Base-by-base conservation (phyloP, 768 basidiomycete genomes). In the Amanita molliuscula region DNA sequence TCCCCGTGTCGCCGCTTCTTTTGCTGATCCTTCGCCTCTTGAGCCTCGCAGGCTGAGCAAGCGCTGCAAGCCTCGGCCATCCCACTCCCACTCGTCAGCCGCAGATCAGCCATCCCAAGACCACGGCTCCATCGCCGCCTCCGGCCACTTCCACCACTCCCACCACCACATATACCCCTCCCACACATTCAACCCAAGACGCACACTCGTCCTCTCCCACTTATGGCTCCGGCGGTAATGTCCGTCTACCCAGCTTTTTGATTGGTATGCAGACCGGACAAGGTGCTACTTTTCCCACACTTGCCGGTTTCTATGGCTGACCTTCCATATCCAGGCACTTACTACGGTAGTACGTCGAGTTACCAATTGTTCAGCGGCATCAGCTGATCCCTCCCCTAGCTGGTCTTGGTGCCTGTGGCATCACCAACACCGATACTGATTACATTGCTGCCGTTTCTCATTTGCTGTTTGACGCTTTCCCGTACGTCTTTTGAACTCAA, bases 361-460 rank as follows among this genome's bases (percentile, higher is more conserved):
- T 2, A 47, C 44, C 36, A 18, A 28, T 54, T 21, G n/a, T 26
- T 29, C 11, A 25, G 37, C 44, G 38, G 29, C 41, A 15, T 10
- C 52, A 37, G 53, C 43, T 51, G 25, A 54, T 28, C 43, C 13
- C 10, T 37, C 45, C 23, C 44, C 18, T 42, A 74, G 73, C 80
- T 52, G 83, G 81, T 47, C 71, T 83, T 37, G 80, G 79, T 48
- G 73, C 83, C 7, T 85, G 83, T 60, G 82, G 82, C 42, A 71
- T 75, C 56, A 69, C 65, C 41, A 82, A 81, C 67, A 63, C 52
- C 0, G 75, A 77, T 56, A 51, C 53, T 6, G 72, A 84, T 48
- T 57, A 62, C 58, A 81, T 84, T 55, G 78, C 68, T 50, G 83
- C 83, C 7, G 77, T 79, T 38, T 81, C 82, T 10, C 58, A 70